Evolutionary conservation across 495 filamentous ascomycete species (phyloP).

Genomic region (Penicillium coprophilum): DNA sequence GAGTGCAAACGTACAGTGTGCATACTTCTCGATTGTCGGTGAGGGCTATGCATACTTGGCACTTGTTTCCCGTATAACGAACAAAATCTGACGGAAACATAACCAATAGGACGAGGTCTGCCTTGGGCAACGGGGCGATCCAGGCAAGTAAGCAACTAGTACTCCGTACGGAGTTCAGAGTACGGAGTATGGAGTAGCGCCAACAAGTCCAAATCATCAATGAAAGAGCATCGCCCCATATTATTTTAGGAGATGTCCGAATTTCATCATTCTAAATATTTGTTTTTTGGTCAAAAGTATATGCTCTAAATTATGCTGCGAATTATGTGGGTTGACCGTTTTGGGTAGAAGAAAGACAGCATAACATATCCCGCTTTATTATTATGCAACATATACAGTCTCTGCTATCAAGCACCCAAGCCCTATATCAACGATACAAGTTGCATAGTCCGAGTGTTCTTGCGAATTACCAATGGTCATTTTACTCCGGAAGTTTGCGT

Average conservation of each 20-base stretch:
- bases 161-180: too few species aligned
- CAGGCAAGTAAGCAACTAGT: background rate
- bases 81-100: too few species aligned
- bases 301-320: background rate
- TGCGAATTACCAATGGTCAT: background rate
- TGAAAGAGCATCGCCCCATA: background rate
- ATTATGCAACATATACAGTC: background rate
- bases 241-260: background rate
- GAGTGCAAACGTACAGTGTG: background rate
- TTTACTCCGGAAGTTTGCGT: conserved; percentile 4
- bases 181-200: too few species aligned
- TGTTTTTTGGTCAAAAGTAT: background rate
- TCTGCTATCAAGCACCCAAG: background rate
- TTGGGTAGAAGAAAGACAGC: background rate
- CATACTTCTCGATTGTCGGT: background rate
- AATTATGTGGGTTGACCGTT: background rate
- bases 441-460: background rate
- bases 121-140: background rate
- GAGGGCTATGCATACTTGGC: background rate
- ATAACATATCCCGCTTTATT: background rate
- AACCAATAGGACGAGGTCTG: background rate
- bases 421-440: background rate
- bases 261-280: background rate
- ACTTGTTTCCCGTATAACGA: background rate
- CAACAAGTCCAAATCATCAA: background rate